phyloP scores from a whole-genome alignment of 1,139 yeast genomes.

The Petasospora rhodanensis region DNA sequence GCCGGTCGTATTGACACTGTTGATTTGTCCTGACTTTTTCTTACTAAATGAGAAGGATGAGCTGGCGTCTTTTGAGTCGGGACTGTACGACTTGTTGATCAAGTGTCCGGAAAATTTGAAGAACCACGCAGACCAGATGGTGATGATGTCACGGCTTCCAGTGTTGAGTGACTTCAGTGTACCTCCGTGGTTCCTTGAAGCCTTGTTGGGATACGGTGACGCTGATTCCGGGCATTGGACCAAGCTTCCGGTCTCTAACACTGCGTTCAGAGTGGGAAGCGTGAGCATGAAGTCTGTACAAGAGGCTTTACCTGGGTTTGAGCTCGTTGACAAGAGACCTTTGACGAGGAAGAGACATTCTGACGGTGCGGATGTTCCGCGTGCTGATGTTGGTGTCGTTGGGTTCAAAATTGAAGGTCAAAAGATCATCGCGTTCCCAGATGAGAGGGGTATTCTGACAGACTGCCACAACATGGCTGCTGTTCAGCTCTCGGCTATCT shows the following conservation, averaged over 20 bases:
- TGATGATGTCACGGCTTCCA: neutral
- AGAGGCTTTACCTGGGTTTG: no score
- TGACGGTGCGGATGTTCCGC: no score
- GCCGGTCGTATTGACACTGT: slow-evolving; percentile 2
- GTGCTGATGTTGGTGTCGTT: no score
- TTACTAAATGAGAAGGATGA: no score
- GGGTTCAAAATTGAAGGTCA: no score
- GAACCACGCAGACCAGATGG: neutral
- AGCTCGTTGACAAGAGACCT: no score
- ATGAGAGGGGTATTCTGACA: no score
- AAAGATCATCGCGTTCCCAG: no score
- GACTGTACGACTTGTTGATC: slow-evolving; percentile 14
- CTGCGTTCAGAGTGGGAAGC: neutral
- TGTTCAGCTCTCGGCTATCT: no score
- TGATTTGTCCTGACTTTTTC: neutral
- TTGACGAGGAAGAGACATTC: no score
- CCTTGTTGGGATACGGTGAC: slow-evolving; percentile 34
- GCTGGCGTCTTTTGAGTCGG: no score
- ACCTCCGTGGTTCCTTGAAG: slow-evolving; percentile 36
- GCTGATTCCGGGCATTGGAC: slow-evolving; percentile 19
- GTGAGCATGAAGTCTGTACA: neutral
- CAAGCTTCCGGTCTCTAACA: neutral
- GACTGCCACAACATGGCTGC: no score
- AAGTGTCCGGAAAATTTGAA: slow-evolving; percentile 10
- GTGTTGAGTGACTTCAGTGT: slow-evolving; percentile 2